These are phyloP conservation scores for Rhizopus stolonifer DNA, from an alignment of 371 early-diverging fungal genomes.

Conservation along the genomic window DNA sequence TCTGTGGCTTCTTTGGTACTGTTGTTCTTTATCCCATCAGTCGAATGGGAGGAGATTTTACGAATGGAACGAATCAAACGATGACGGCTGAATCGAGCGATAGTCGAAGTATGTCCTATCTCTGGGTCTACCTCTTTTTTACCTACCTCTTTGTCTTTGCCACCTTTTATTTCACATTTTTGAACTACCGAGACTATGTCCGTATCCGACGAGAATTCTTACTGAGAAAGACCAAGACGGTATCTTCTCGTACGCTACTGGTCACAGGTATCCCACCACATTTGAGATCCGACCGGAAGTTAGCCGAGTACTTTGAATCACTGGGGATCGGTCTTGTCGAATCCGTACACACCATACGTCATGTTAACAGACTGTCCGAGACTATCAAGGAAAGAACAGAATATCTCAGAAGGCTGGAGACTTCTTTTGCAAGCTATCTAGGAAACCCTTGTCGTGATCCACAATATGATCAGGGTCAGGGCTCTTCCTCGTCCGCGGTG, in stretches of 20 bases:
- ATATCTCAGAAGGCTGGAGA: conserved; percentile 41
- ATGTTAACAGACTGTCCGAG: conserved; percentile 49
- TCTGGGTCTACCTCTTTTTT: conserved; percentile 61
- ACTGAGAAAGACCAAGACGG: conserved; percentile 45
- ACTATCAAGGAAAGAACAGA: conserved; percentile 46
- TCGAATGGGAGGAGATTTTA: conserved; percentile 46
- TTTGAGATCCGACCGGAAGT: conserved; percentile 48
- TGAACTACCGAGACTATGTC: conserved; percentile 63
- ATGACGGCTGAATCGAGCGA: too few species aligned
- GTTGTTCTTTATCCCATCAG: conserved; percentile 48
- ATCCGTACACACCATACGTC: conserved; percentile 57
- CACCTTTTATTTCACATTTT: conserved; percentile 58
- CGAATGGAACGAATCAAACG: conserved; percentile 29
- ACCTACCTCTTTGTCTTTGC: conserved; percentile 66
- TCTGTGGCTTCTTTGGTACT: conserved; percentile 53
- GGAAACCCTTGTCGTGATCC: conserved; percentile 51
- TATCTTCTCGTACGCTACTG: conserved; percentile 59
- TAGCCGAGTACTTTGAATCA: conserved; percentile 60
- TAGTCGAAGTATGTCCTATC: conserved; percentile 34
- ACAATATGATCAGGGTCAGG: conserved; percentile 34
- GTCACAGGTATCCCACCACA: conserved; percentile 59
- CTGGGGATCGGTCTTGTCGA: conserved; percentile 61
- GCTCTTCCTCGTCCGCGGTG: not conserved
- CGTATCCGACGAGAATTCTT: conserved; percentile 54
- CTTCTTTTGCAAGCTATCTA: conserved; percentile 42